Evolutionary conservation across 306 rosid genomes (phyloP), one percentile per base, ranked within the genome.

Genomic region (Boehmeria nivea): DNA sequence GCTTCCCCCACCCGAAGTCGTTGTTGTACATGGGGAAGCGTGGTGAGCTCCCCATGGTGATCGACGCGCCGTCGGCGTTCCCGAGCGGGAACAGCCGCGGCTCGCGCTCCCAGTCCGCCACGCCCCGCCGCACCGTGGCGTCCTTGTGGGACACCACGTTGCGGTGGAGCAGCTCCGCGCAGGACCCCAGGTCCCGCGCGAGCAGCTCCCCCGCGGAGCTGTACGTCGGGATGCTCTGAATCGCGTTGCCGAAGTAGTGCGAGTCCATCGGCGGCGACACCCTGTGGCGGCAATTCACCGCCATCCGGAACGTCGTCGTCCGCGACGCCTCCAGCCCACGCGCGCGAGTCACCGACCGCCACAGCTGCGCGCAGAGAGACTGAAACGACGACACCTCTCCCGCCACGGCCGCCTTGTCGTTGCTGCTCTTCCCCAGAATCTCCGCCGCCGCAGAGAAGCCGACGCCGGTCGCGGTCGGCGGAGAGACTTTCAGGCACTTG

Each of bases 11-110:
- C 17, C 97, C 97, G 45, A 89, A 81, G 38, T 89, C 87, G 39
- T 89, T 89, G 22, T 89, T 72, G 56, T 82, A 88, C 96, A 88
- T 88, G 0, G 96, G 96, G 43, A 88, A 88, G 21, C 97, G 79
- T 50, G 97, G 97, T 1, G 97, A 85, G 45, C 95, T 85, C 1
- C 97, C 97, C 95, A 89, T 83, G 8, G 97, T 89, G 20, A 89
- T 79, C 27, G 77, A 70, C 0, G 97, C 97, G 1, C 97, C 97
- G 73, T 89, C 97, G 43, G 74, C 67, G 62, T 89, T 89, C 13
- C 97, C 97, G 0, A 89, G 72, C 0, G 97, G 97, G 24, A 89
- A 89, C 49, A 89, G 21, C 67, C 93, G 69, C 8, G 97, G 97
- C 3, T 67, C 67, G 13, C 46, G 68, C 69, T 85, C 96, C 96